Evolutionary conservation across 2,329 filamentous ascomycete species (phyloP).

Genomic region (Colletotrichum tamarilloi): DNA sequence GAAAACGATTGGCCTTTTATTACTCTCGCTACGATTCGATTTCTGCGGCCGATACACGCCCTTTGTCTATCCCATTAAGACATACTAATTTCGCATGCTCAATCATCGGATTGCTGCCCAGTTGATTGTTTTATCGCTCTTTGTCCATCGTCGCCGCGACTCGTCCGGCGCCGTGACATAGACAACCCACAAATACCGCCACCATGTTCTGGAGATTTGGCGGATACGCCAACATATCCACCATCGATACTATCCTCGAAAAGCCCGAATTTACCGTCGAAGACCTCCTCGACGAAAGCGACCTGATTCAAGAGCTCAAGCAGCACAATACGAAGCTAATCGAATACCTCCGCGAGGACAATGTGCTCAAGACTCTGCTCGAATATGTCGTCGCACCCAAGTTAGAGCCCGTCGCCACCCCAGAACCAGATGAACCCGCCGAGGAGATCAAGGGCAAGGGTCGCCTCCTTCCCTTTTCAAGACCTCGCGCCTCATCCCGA

Average conservation of each 20-base stretch:
- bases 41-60: background rate
- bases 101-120: background rate
- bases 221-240: conserved; percentile 96
- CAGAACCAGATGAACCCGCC: conserved; percentile 62
- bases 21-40: background rate
- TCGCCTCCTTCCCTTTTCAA: conserved; percentile 59
- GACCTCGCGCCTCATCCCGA: conserved; percentile 65
- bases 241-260: conserved; percentile 96
- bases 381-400: conserved; percentile 91
- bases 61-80: background rate
- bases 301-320: conserved; percentile 97
- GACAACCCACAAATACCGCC: conserved; percentile 46
- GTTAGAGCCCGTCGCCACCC: conserved; percentile 65
- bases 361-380: conserved; percentile 84
- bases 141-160: conserved; percentile 29
- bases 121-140: conserved; percentile 1
- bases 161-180: conserved; percentile 43
- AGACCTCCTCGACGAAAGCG: conserved; percentile 94
- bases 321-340: conserved; percentile 98
- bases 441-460: conserved; percentile 56
- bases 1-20: conserved; percentile 11
- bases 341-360: conserved; percentile 91
- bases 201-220: conserved; percentile 99
- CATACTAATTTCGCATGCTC: conserved; percentile 25
- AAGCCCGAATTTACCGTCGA: conserved; percentile 96